These are phyloP conservation scores for Saksenaea oblongispora DNA, from an alignment of 371 early-diverging fungal species.

Conservation along the genomic window DNA sequence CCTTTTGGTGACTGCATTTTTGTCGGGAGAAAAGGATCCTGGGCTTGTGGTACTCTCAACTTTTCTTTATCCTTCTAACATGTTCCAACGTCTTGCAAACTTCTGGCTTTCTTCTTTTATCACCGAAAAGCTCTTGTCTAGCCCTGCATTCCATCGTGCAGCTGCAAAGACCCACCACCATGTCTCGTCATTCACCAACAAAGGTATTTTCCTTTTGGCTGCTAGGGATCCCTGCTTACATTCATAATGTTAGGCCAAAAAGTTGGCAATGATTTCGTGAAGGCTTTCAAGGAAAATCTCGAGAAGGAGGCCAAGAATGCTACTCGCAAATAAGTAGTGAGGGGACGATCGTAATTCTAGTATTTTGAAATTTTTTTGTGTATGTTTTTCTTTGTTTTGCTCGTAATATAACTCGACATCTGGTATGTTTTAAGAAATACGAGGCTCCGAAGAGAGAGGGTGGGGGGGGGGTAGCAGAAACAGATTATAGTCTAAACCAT, in stretches of 20 bases:
- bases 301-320: slow-evolving; percentile 49
- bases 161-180: slow-evolving; percentile 56
- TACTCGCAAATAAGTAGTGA: background rate
- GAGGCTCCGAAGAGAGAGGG: background rate
- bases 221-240: background rate
- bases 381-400: background rate
- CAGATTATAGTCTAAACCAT: slow-evolving; percentile 19
- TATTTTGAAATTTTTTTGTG: background rate
- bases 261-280: slow-evolving; percentile 38
- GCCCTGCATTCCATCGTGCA: slow-evolving; percentile 48
- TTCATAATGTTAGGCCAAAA: slow-evolving; percentile 22
- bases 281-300: slow-evolving; percentile 53
- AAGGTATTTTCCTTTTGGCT: slow-evolving; percentile 28
- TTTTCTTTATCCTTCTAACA: slow-evolving; percentile 8
- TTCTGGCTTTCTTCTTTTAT: slow-evolving; percentile 52
- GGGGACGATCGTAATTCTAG: background rate
- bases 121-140: slow-evolving; percentile 49
- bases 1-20: no score
- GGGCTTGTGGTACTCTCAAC: background rate
- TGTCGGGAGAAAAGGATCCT: no score
- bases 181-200: slow-evolving; percentile 42
- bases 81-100: slow-evolving; percentile 52
- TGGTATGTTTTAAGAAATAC: background rate
- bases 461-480: background rate
- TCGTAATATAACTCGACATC: background rate